Conservation (phyloP, 352 stramenopile species). For the Pythium coloratum region DNA sequence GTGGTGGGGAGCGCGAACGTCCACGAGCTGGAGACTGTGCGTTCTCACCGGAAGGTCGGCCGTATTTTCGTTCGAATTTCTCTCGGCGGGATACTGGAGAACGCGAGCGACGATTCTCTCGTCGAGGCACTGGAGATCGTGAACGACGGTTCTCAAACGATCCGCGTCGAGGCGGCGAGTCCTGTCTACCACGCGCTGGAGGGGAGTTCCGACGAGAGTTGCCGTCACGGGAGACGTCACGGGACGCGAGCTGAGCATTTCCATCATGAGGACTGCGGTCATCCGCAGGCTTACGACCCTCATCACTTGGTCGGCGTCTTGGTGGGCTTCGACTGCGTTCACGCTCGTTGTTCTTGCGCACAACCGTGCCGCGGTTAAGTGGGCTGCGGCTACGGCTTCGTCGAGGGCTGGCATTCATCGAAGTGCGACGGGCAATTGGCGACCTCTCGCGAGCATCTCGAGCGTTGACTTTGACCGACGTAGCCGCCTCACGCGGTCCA, state of each 20-base stretch:
- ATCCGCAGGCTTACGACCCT: background rate
- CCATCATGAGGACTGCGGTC: background rate
- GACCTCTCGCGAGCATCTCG: background rate
- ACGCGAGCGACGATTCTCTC: background rate
- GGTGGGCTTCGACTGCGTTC: conserved; percentile 8
- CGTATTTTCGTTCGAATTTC: background rate
- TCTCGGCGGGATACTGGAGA: background rate
- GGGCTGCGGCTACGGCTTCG: conserved; percentile 14
- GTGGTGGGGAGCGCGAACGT: conserved; percentile 7
- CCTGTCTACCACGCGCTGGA: background rate
- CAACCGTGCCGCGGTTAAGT: background rate
- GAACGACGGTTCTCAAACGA: background rate
- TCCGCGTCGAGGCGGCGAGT: background rate
- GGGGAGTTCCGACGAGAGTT: background rate
- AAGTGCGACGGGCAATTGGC: background rate
- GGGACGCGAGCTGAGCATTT: background rate
- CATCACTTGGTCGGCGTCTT: background rate
- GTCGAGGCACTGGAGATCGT: background rate
- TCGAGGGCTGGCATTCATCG: background rate
- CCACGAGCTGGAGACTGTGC: background rate
- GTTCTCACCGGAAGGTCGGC: background rate
- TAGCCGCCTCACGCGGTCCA: background rate
- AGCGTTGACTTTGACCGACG: background rate
- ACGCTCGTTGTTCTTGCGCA: background rate
- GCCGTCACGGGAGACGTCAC: background rate